A percentile compares a stretch with the other conserved stretches of the same genome.
Evolutionary conservation across 2,329 filamentous ascomycete species (phyloP).

Genomic region (Penicillium sp.): DNA sequence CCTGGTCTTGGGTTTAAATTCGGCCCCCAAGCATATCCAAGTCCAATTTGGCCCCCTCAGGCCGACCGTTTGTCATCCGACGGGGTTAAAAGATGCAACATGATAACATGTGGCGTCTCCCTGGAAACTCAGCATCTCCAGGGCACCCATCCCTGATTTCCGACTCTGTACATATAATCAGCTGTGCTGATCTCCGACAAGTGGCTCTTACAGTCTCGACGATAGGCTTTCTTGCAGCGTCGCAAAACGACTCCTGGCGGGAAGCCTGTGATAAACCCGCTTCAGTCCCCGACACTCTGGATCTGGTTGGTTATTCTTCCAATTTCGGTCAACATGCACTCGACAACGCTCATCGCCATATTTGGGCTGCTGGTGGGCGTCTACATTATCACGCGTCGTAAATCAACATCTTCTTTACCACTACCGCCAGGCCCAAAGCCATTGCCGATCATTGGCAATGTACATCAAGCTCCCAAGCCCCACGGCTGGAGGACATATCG

Average conservation of each 20-base stretch:
- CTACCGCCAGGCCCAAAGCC: conserved; percentile 32
- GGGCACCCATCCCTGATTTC: not conserved
- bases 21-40: not conserved
- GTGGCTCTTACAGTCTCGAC: not conserved
- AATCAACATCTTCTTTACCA: conserved; percentile 4
- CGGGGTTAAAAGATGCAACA: not conserved
- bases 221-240: not conserved
- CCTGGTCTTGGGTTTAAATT: not conserved
- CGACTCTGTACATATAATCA: not conserved
- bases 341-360: not conserved
- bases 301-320: not conserved
- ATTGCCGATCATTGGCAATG: conserved; percentile 33
- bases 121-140: not conserved
- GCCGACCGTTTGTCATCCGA: not conserved
- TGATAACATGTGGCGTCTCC: not conserved
- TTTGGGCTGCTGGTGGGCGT: not conserved
- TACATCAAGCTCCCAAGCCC: conserved; percentile 29
- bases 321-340: not conserved
- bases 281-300: too few relatives aligned
- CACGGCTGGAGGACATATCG: conserved; percentile 30
- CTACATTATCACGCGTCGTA: not conserved
- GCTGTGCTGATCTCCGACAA: not conserved
- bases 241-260: not conserved
- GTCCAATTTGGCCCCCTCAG: not conserved
- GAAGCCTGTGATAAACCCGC: not conserved